These are phyloP conservation scores for Penicillium paneum DNA, from an alignment of 2,329 filamentous ascomycete species.

Conservation along the genomic window DNA sequence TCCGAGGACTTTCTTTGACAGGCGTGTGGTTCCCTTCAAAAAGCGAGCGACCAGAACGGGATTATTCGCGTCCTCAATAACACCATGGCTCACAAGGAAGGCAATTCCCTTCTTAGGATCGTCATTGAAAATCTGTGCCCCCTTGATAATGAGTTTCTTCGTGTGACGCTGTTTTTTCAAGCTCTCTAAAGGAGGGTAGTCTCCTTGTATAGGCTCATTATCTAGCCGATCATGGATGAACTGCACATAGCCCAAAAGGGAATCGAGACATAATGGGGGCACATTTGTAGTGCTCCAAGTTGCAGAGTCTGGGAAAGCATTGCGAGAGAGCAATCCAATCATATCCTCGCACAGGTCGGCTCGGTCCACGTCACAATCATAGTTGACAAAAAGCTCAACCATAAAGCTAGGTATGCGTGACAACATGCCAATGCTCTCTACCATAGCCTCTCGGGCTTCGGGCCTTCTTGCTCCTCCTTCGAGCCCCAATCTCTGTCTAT, in stretches of 20 bases:
- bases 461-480: constrained; percentile 90
- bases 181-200: constrained; percentile 61
- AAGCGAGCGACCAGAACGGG: constrained; percentile 80
- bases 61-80: constrained; percentile 73
- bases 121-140: constrained; percentile 90
- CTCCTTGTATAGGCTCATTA: constrained; percentile 61
- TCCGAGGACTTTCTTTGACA: constrained; percentile 87
- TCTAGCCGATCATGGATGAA: constrained; percentile 85
- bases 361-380: constrained; percentile 90
- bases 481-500: constrained; percentile 85
- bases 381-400: constrained; percentile 94
- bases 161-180: constrained; percentile 70
- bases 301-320: constrained; percentile 92
- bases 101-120: constrained; percentile 84
- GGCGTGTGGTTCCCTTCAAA: constrained; percentile 76
- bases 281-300: constrained; percentile 99
- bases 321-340: constrained; percentile 85
- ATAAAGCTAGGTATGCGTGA: constrained; percentile 92
- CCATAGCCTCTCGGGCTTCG: constrained; percentile 96
- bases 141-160: constrained; percentile 86
- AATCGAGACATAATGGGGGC: constrained; percentile 88
- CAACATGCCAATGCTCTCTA: constrained; percentile 89
- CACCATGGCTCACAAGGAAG: constrained; percentile 78
- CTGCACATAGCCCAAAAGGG: constrained; percentile 84
- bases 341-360: constrained; percentile 93